A percentile compares a stretch with the other conserved stretches of the same genome.
These are phyloP conservation scores for Cryptomeria japonica DNA, from an alignment of 75 land plant genomes.

Conservation along the genomic window DNA sequence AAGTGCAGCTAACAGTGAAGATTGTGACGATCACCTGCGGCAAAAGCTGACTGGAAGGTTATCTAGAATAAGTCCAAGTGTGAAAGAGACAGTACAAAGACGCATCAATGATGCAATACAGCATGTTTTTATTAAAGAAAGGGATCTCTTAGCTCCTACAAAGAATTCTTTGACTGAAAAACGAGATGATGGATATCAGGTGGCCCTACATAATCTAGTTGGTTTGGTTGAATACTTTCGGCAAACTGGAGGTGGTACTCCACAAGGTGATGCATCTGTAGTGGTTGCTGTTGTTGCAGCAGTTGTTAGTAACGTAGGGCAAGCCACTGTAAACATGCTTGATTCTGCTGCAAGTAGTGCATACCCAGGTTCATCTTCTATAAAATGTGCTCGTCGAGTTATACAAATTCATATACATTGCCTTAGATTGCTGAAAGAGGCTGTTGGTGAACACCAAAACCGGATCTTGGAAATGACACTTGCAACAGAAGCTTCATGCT, in stretches of 20 bases:
- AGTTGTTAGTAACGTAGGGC: constrained; percentile 64
- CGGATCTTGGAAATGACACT: constrained; percentile 84
- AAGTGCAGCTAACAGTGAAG: constrained; percentile 60
- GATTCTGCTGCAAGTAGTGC: constrained; percentile 43
- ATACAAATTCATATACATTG: constrained; percentile 65
- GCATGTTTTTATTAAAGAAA: constrained; percentile 59
- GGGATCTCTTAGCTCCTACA: constrained; percentile 40
- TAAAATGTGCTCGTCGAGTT: constrained; percentile 65
- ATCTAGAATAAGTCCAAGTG: constrained; percentile 49
- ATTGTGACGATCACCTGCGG: constrained; percentile 79
- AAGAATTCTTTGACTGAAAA: constrained; percentile 41
- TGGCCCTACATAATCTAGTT: constrained; percentile 53
- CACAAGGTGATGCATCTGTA: constrained; percentile 77
- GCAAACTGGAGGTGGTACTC: constrained; percentile 71
- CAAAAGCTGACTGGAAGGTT: constrained; percentile 65
- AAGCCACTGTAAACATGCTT: constrained; percentile 45
- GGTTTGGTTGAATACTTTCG: constrained; percentile 66
- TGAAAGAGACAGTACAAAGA: constrained; percentile 82
- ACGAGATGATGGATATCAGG: constrained; percentile 60
- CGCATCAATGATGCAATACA: constrained; percentile 57
- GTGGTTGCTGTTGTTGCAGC: constrained; percentile 77
- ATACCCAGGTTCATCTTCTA: constrained; percentile 19
- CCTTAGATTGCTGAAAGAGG: constrained; percentile 76
- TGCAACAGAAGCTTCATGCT: constrained; percentile 72
- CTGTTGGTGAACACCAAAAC: constrained; percentile 77